Evolutionary conservation across 2,329 filamentous ascomycete genomes (phyloP).

Genomic region (Aspergillus neotritici): DNA sequence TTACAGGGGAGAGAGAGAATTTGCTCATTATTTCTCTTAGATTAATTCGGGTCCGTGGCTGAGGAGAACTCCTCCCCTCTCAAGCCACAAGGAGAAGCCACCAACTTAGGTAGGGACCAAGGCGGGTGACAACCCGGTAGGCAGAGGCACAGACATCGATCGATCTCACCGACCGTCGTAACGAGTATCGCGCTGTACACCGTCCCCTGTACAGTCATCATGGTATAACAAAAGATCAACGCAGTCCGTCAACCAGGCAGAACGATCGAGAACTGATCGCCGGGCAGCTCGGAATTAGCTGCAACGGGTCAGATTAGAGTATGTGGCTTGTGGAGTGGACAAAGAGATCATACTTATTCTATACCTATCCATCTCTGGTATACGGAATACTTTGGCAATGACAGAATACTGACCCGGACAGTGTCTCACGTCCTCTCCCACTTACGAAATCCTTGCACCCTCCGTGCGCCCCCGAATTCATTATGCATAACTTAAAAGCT

Average conservation of each 20-base stretch:
- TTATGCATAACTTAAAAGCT: constrained; percentile 11
- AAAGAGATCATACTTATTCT: background rate
- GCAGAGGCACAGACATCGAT: too few relatives aligned
- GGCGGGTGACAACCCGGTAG: too few relatives aligned
- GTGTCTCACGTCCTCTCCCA: background rate
- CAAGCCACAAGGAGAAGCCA: too few relatives aligned
- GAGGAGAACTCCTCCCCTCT: too few relatives aligned
- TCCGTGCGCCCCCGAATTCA: background rate
- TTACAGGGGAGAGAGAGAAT: too few relatives aligned
- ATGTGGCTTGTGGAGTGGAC: constrained; percentile 1
- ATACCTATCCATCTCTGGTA: background rate
- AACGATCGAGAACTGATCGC: background rate
- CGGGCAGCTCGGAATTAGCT: background rate
- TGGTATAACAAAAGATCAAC: background rate
- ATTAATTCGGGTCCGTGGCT: too few relatives aligned
- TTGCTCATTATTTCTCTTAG: too few relatives aligned
- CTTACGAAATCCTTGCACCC: constrained; percentile 6
- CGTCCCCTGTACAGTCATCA: too few relatives aligned
- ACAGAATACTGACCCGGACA: background rate
- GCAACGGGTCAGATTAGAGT: background rate
- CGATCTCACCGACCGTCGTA: too few relatives aligned
- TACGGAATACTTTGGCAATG: background rate
- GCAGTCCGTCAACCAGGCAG: background rate
- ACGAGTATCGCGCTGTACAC: too few relatives aligned
- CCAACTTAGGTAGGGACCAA: too few relatives aligned